Evolutionary conservation across 2,329 filamentous ascomycete species (phyloP), one percentile per base, ranked within the genome.

Genomic region (Talaromyces islandicus): DNA sequence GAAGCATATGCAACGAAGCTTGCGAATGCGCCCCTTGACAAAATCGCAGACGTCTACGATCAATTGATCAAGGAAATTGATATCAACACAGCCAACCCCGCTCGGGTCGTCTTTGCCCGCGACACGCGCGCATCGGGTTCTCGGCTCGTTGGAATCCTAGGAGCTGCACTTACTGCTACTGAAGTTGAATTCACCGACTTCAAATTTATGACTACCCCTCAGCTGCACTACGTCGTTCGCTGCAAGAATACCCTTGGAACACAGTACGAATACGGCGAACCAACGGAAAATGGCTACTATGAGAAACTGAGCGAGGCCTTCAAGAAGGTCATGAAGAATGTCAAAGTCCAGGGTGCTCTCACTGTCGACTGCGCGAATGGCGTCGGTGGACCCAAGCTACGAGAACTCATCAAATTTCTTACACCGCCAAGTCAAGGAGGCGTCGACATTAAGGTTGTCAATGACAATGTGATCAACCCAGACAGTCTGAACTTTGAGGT

Each of bases 331-430:
- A 88, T 97, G 77, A 86, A 87, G 66, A 86, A 89, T 64, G 87
- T 86, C 68, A 92, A 88, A 74, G 81, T 91, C 48, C 80, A 84
- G 56, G 92, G 92, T 6, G 77, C 83, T 60, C 80, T 99, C 64
- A 90, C 87, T 7, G 91, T 99, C 14, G 94, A 99, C 75, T 96
- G 93, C 74, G 94, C 94, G 69, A 99, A 99, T 70, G 94, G 94
- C 69, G 92, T 99, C 61, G 94, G 94, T 67, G 94, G 91, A 3
- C 92, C 93, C 46, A 96, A 97, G 79, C 80, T 99, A 67, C 81
- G 82, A 63, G 91, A 96, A 74, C 82, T 97, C 64, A 82, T 97
- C 69, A 96, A 96, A 75, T 83, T 90, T 69, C 80, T 97, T 57
- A 88, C 90, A 60, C 78, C 84, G 63, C 83, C 85, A 41, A 77